Percentiles rank a stretch among this genome's conserved stretches.
phyloP scores from a whole-genome alignment of 345 rosid species.

The Brassica incana region DNA sequence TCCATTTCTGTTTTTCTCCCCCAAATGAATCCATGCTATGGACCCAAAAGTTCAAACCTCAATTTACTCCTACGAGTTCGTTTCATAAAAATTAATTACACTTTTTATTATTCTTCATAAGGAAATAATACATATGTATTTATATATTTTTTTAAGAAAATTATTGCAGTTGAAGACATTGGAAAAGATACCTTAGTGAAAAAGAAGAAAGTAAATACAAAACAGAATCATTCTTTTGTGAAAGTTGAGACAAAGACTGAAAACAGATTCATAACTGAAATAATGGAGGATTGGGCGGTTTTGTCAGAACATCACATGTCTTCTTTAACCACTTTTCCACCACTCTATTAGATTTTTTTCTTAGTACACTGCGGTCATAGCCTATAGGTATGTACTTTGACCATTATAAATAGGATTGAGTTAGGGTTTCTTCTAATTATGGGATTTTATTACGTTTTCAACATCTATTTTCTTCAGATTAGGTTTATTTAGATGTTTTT shows the following conservation, averaged over 20 bases:
- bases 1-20: constrained; percentile 2
- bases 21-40: too few relatives aligned
- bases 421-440: not conserved
- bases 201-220: constrained; percentile 18
- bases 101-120: not conserved
- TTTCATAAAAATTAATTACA: not conserved
- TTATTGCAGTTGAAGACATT: constrained; percentile 25
- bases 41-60: too few relatives aligned
- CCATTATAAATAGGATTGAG: not conserved
- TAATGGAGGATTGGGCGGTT: constrained; percentile 32
- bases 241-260: constrained; percentile 30
- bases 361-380: not conserved
- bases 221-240: constrained; percentile 8
- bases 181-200: constrained; percentile 32
- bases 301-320: constrained; percentile 37
- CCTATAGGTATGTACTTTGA: not conserved
- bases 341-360: not conserved
- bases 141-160: not conserved
- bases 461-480: not conserved
- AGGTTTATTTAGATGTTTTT: not conserved
- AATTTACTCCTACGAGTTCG: not conserved
- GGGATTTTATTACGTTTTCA: not conserved
- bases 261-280: constrained; percentile 37
- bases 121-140: not conserved
- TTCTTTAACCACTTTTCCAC: not conserved